Base-by-base conservation (phyloP, 2,329 filamentous ascomycete genomes). In the Huntiella moniliformis region DNA sequence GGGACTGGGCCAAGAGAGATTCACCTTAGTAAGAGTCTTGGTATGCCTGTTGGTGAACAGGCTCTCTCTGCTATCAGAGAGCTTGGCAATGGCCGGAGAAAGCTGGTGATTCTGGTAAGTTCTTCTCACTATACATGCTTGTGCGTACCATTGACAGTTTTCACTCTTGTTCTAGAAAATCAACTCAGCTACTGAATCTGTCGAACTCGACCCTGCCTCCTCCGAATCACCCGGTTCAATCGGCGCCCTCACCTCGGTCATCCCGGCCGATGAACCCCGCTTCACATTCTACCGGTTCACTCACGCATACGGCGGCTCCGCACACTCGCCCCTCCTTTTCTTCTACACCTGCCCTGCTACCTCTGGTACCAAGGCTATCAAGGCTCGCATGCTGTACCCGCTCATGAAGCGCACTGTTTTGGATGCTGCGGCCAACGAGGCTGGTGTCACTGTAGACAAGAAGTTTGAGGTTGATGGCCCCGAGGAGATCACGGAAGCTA, bases 331-430 rank as follows among this genome's bases (percentile, higher is more conserved):
- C 2, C 65, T 88, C 41, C 67, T 88, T 4, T 91, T 91, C 64
- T 76, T 91, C 57, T 88, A 86, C 63, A 88, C 82, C 4, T 86
- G 82, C 59, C 84, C 84, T 1, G 65, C 71, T 5, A 69, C 78
- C 4, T 63, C 72, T 0, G 71, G 66, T 22, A 74, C 70, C 44
- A 82, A 77, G 62, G 66, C 72, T 44, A 82, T 91, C 64, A 87
- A 84, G 64, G 79, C 82, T 62, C 71, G 82, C 52, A 92, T 92
- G 84, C 62, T 91, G 56, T 91, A 91, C 58, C 82, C 83, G 32
- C 64, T 78, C 18, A 78, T 77, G 65, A 78, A 77, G 61, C 67
- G 73, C 8, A 71, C 74, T 17, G 79, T 83, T 3, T 65, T 86
- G 28, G 62, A 66, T n/a, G 59, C 78, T 32, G 82, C 82, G 13